Evolutionary conservation across 225 moss, liverwort and hornwort genomes (phyloP), one percentile per base, ranked within the genome.

Genomic region (Straminergon stramineum): DNA sequence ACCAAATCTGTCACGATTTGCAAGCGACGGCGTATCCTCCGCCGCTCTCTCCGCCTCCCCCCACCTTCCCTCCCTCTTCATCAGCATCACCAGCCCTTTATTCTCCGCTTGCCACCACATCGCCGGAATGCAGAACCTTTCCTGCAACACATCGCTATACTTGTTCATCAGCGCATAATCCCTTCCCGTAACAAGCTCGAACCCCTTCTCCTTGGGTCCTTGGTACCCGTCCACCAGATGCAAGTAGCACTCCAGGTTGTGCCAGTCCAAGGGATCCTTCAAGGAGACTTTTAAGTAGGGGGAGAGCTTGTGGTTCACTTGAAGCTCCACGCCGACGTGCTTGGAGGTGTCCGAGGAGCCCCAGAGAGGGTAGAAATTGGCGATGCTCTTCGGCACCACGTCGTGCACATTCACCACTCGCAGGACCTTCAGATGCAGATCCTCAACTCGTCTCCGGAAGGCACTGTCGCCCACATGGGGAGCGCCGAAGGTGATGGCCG

Each of bases 381-480:
- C 92, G 41, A 92, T 91, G 55, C 86, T 81, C 93, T 92, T 93
- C 6, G 96, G 94, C 55, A 96, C 93, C 21, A 94, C 35, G 77
- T 96, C 96, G 70, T 91, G 90, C 52, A 87, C 60, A 48, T 96
- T 97, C 24, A 91, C 93, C 65, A 96, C 92, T n/a, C 95, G 91
- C 60, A 97, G 71, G 17, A 89, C 91, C 87, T 92, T 95, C 45
- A 95, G 88, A 27, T 90, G 84, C 61, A 94, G 65, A 30, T 93
- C 92, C 45, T 91, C 85, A 51, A 95, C 61, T 60, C 94, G 85
- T 20, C 84, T 87, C 43, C 87, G 75, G 76, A 97, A 96, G 17
- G 84, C 80, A 13, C 84, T 91, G 88, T 97, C 93, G 45, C 96
- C 96, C 21, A 97, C 62, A 10, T 95, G 88, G 16, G 96, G 96